phyloP scores from a whole-genome alignment of 1,284 basidiomycete species.

The Leucoagaricus sp. region DNA sequence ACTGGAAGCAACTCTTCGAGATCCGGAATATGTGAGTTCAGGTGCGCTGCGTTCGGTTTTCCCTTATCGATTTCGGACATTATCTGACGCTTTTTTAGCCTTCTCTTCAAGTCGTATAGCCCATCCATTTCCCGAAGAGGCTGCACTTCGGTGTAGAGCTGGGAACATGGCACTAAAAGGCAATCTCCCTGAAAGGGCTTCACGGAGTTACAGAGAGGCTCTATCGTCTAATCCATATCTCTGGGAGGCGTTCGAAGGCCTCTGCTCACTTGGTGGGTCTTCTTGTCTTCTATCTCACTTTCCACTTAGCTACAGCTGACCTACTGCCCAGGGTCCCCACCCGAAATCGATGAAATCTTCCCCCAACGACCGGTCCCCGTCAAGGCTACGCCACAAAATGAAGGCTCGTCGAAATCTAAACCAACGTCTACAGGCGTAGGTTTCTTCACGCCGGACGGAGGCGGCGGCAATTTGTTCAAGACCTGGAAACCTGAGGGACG shows the following conservation, averaged over 20 bases:
- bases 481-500: slow-evolving; percentile 54
- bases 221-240: slow-evolving; percentile 77
- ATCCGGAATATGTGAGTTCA: slow-evolving; percentile 50
- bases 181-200: slow-evolving; percentile 73
- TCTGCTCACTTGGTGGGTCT: slow-evolving; percentile 78
- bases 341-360: slow-evolving; percentile 70
- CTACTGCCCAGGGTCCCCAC: slow-evolving; percentile 53
- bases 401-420: slow-evolving; percentile 42
- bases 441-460: slow-evolving; percentile 78
- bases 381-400: slow-evolving; percentile 53
- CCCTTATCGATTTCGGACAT: background rate
- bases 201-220: slow-evolving; percentile 71
- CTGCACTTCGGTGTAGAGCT: slow-evolving; percentile 66
- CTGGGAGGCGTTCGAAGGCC: slow-evolving; percentile 93
- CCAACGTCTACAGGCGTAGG: slow-evolving; percentile 62
- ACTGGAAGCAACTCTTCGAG: slow-evolving; percentile 59
- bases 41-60: slow-evolving; percentile 40
- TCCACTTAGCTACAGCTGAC: slow-evolving; percentile 18
- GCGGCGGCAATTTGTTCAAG: slow-evolving; percentile 53
- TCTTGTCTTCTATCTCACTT: slow-evolving; percentile 12
- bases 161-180: slow-evolving; percentile 74
- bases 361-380: slow-evolving; percentile 64
- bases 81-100: slow-evolving; percentile 36
- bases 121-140: slow-evolving; percentile 63
- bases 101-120: slow-evolving; percentile 52